Conservation (phyloP, 108 stramenopile species). For the Skeletonema potamos region DNA sequence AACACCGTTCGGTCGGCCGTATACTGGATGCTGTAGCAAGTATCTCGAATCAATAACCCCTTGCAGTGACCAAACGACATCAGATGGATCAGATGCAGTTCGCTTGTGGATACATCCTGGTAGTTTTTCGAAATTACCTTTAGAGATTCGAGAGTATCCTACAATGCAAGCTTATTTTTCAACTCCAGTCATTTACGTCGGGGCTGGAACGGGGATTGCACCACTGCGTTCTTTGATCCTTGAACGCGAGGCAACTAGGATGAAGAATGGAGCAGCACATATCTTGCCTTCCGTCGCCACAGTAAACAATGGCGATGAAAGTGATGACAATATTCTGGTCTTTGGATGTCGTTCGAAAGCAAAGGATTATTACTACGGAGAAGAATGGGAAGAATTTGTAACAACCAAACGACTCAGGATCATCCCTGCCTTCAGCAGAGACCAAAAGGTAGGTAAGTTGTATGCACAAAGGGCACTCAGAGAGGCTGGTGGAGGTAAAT, state of each 20-base stretch:
- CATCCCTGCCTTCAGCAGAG: constrained; percentile 73
- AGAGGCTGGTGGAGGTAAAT: constrained; percentile 52
- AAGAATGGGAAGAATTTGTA: constrained; percentile 60
- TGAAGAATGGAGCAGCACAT: neutral
- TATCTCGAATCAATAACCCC: constrained; percentile 49
- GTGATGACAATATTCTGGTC: constrained; percentile 61
- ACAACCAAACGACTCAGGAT: constrained; percentile 38
- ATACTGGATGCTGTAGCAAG: constrained; percentile 69
- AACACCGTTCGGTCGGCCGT: constrained; percentile 70
- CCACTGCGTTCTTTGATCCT: constrained; percentile 76
- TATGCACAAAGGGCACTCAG: constrained; percentile 77
- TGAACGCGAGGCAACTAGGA: constrained; percentile 57
- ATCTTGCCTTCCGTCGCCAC: neutral
- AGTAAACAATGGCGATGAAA: neutral
- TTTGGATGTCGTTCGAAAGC: constrained; percentile 78
- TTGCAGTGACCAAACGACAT: neutral
- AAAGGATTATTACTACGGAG: constrained; percentile 72
- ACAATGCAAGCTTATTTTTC: constrained; percentile 28
- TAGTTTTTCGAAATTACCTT: constrained; percentile 62
- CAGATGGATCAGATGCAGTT: constrained; percentile 18
- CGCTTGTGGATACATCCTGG: constrained; percentile 80
- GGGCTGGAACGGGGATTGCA: constrained; percentile 85
- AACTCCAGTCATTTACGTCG: constrained; percentile 71
- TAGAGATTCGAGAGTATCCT: constrained; percentile 13
- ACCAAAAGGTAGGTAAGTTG: constrained; percentile 63